Base-by-base conservation (phyloP, 2,329 filamentous ascomycete genomes). In the Thyridium curvatum region DNA sequence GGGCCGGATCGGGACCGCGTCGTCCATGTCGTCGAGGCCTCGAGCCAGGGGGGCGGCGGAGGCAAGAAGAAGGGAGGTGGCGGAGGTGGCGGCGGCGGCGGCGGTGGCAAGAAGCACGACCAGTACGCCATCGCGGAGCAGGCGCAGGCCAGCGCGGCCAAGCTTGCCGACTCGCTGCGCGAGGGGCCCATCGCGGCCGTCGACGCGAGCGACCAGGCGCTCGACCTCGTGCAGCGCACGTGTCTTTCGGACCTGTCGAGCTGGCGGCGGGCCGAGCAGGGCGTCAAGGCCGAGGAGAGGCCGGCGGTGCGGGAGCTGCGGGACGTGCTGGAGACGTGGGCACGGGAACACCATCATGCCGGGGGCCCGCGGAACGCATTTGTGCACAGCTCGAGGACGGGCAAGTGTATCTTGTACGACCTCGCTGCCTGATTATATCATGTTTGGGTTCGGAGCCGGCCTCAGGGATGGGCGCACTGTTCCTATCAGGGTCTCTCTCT, bases 371-470 rank as follows among this genome's bases (percentile, higher is more conserved):
- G 77, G 34, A 86, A 90, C 56, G 85, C 86, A 10, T 94, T 94
- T 62, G 76, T 96, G 38, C 95, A 94, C 63, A 95, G 95, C 53
- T 95, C 94, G 52, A 72, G 89, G 43, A 94, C 87, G 9, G 86
- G 84, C 0, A 82, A 75, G 42, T 90, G 86, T 57, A 74, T 95
- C 37, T 87, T 91, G 56, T 95, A 95, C 60, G 89, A 95, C 61
- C 62, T 96, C 32, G 68, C 66, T 21, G 61, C 57, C n/a, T 71
- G 51, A 50, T 15, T n/a, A n/a, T n/a, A n/a, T n/a, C n/a, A n/a
- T n/a, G n/a, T n/a, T n/a, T n/a, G n/a, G n/a, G n/a, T n/a, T n/a
- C n/a, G n/a, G n/a, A n/a, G n/a, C n/a, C n/a, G n/a, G n/a, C n/a
- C n/a, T n/a, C n/a, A n/a, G n/a, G n/a, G n/a, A n/a, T n/a, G n/a